A percentile compares a stretch with the other conserved stretches of the same genome.
Evolutionary conservation across 805 yeast species (phyloP).

Genomic region (Kodamaea sagamina): DNA sequence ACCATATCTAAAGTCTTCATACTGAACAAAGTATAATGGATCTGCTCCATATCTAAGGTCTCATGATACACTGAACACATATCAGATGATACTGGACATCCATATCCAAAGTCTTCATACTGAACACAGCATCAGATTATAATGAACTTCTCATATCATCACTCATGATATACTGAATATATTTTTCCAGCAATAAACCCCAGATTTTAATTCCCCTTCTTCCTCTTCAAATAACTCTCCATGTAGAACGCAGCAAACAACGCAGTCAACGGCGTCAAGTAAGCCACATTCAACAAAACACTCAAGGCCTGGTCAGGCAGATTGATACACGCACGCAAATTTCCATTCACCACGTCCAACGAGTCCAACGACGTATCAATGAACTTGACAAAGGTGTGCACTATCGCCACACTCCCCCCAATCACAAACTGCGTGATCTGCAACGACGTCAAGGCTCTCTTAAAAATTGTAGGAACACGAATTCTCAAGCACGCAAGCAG

Average conservation of each 20-base stretch:
- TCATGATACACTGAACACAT: too few relatives aligned
- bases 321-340: conserved; percentile 50
- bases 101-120: too few relatives aligned
- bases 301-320: conserved; percentile 65
- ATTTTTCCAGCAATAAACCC: too few relatives aligned
- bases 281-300: conserved; percentile 58
- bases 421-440: conserved; percentile 69
- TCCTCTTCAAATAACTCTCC: conserved; percentile 50
- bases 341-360: conserved; percentile 29
- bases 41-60: too few relatives aligned
- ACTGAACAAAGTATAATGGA: too few relatives aligned
- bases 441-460: conserved; percentile 61
- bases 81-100: too few relatives aligned
- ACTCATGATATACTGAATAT: too few relatives aligned
- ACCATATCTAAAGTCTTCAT: too few relatives aligned
- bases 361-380: conserved; percentile 42
- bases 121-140: too few relatives aligned
- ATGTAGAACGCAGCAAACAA: conserved; percentile 66
- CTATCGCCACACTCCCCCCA: conserved; percentile 68
- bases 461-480: conserved; percentile 56
- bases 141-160: too few relatives aligned
- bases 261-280: conserved; percentile 67
- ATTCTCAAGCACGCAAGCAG: conserved; percentile 59
- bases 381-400: conserved; percentile 62
- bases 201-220: not conserved